These are phyloP conservation scores for Primulina huaijiensis DNA, from an alignment of 257 asterid genomes.

Conservation along the genomic window DNA sequence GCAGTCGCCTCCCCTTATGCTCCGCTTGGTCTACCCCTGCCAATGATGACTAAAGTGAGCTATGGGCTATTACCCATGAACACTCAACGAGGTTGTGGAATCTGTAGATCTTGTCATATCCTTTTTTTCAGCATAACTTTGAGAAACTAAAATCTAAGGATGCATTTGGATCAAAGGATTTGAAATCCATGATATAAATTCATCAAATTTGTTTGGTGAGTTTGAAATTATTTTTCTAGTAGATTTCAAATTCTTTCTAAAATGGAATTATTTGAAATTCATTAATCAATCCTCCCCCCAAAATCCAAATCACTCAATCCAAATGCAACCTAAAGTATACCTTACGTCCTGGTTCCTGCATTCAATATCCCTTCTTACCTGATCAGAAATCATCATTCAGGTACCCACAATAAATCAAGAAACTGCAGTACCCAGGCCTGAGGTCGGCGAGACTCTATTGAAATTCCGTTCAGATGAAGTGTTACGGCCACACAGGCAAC, in stretches of 20 bases:
- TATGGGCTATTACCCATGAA: background rate
- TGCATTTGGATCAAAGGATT: too few species aligned
- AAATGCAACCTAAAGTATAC: too few species aligned
- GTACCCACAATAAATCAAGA: slow-evolving; percentile 63
- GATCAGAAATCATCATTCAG: slow-evolving; percentile 21
- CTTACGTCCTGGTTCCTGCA: too few species aligned
- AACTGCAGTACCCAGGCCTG: slow-evolving; percentile 36
- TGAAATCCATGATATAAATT: too few species aligned
- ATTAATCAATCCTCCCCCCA: too few species aligned
- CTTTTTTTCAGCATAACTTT: background rate
- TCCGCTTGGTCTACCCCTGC: background rate
- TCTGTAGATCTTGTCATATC: too few species aligned
- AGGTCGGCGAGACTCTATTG: slow-evolving; percentile 47
- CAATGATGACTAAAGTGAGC: background rate
- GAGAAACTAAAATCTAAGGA: background rate
- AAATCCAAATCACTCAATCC: too few species aligned
- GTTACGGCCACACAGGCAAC: slow-evolving; percentile 40
- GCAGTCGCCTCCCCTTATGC: background rate
- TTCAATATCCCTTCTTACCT: background rate
- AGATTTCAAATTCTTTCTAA: too few species aligned
- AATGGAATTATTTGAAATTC: too few species aligned
- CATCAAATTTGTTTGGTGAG: too few species aligned
- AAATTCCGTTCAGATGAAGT: slow-evolving; percentile 44
- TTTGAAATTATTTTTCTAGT: too few species aligned
- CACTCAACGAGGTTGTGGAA: background rate